Evolutionary conservation across 2,329 filamentous ascomycete genomes (phyloP), one percentile per base, ranked within the genome.

Genomic region (Epicoccum nigrum): DNA sequence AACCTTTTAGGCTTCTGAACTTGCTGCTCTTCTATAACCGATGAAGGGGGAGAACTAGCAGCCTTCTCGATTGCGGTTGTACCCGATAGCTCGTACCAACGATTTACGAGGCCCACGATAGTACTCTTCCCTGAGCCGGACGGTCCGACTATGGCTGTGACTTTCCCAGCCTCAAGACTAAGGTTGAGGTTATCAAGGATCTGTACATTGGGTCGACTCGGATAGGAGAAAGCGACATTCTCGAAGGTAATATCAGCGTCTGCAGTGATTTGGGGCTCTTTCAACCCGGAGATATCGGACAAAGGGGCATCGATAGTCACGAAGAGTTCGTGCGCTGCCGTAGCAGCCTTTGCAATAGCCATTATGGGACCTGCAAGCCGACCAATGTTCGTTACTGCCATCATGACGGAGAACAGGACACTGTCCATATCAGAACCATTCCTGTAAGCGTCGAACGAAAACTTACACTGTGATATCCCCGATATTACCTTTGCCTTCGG

Each of bases 111-210:
- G 0, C 85, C 86, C 0, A 90, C 83, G 20, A 91, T 84, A 0
- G 88, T 92, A 42, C 85, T 88, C 69, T 92, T 92, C 0, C 89
- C 88, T 4, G 82, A 86, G 0, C 88, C 88, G 2, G 86, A 89
- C 0, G 86, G 83, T 0, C 88, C 88, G 16, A 92, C 88, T 15
- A 92, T 86, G 2, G 88, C 88, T 0, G 87, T 90, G 2, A 86
- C 81, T 63, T 88, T 87, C 16, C 86, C 86, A 7, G 82, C 78
- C 52, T 82, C 77, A 47, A 90, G 82, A 0, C 70, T 75, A 7
- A 89, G 71, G 59, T 81, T 78, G 2, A 90, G 69, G 2, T 79
- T 73, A 58, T 88, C 80, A 1, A 90, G 71, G 0, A 90, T 83
- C 61, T 83, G 84, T 54, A 86, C 81, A 51, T 86, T 80, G 0